Base-by-base conservation (phyloP, 768 basidiomycete species). In the Austroboletus eburneus region DNA sequence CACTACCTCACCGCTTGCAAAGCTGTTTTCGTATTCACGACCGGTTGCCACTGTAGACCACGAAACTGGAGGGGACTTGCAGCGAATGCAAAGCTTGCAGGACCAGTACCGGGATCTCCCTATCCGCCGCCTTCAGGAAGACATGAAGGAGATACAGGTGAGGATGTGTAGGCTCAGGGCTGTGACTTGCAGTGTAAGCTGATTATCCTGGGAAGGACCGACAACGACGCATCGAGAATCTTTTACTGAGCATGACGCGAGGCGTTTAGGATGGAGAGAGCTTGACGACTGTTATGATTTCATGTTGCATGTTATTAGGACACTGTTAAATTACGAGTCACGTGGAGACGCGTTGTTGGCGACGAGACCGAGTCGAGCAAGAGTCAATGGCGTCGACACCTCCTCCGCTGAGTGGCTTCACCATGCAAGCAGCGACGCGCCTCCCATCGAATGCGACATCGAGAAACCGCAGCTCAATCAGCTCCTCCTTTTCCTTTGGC, bases 71-170 rank as follows among this genome's bases (percentile, higher is more conserved):
- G 68, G 69, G 6, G 75, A 70, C 24, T 48, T 82, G 41, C 77
- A 68, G 53, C 72, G 74, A 47, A 61, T 90, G 33, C 85, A 90
- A 62, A 63, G 67, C 20, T 57, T 87, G 47, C 57, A 89, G 48
- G 83, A 87, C 38, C 79, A 81, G 41, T 74, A 85, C 37, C 73
- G 74, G 23, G 73, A 77, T 35, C 52, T 87, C 51, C 87, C 88
- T 7, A 77, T 88, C 17, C 73, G 77, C 29, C 75, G 67, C 51
- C 67, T 92, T 30, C 84, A 79, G 64, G 83, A 85, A 3, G 87
- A 91, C 63, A 85, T 92, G 78, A 87, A 81, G 61, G 89, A 91
- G 59, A 64, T 91, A 23, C 85, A 87, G 75, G 86, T 85, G 73
- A 64, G 18, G 24, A 40, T 34, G 21, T 20, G 47, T 3, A 17